Base-by-base conservation (phyloP, 805 yeast species). In the Candida bentonensis region DNA sequence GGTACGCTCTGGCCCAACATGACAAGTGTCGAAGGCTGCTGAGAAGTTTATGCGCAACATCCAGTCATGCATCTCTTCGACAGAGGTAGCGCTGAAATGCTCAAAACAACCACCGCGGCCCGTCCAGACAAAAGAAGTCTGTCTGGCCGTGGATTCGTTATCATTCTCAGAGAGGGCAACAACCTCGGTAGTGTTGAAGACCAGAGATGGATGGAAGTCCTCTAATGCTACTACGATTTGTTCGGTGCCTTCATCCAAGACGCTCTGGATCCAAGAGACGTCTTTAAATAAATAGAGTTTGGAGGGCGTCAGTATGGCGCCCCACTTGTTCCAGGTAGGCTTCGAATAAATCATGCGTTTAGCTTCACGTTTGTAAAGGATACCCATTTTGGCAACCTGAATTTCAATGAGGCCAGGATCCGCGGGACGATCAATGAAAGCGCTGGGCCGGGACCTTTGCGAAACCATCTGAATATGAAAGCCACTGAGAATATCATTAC, bases 1-100 rank as follows among this genome's bases (percentile, higher is more conserved):
- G 28, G 30, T 25, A 3, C 13, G 25, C 23, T 17, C 23, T 2
- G 48, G 48, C 3, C 59, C 54, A 5, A 66, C 50, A 17, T 62
- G 51, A 42, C 69, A 66, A 1, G 69, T 60, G 28, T 67, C 68
- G 44, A 74, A 56, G 0, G 79, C 66, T 1, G 78, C 67, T 4
- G 73, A 62, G 49, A 65, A 70, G 50, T 78, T 77, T 52, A 78
- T 73, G 4, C 72, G 58, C 26, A 63, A 65, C 33, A 79, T 68
- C 88, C 88, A 81, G 21, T 72, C 70, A n/a, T 60, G 54, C 59
- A 72, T 61, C 34, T 77, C 83, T 21, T 59, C 59, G n/a, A 57
- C 55, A 21, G 62, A 61, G 4, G 55, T 59, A 13, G 77, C 74
- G 62, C 72, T 45, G 63, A 60, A 51, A 23, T 11, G 15, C 47